A percentile compares a stretch with the other conserved stretches of the same genome.
Evolutionary conservation across 2,329 filamentous ascomycete genomes (phyloP).

Genomic region (Neofusicoccum sp.): DNA sequence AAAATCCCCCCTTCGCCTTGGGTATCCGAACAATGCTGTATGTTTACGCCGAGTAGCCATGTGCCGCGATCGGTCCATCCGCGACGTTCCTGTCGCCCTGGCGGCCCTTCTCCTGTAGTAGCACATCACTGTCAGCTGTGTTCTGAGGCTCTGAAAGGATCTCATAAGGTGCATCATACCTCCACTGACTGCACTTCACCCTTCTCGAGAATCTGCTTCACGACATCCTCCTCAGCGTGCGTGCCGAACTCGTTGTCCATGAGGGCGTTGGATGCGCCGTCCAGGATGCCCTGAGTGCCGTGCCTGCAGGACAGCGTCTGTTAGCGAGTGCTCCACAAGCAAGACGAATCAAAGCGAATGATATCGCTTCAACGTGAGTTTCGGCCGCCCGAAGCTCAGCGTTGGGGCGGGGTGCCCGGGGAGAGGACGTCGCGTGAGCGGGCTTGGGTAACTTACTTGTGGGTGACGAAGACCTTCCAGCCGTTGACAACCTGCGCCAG

Average conservation of each 20-base stretch:
- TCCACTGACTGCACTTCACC: conserved; percentile 67
- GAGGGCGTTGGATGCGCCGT: conserved; percentile 72
- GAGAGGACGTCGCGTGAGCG: background rate
- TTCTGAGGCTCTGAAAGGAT: background rate
- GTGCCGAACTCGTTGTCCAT: conserved; percentile 90
- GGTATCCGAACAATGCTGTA: conserved; percentile 3
- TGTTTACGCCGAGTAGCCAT: conserved; percentile 2
- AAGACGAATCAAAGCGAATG: background rate
- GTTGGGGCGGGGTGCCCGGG: background rate
- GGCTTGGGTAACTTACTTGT: conserved; percentile 67
- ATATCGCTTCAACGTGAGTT: background rate
- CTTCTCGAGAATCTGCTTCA: conserved; percentile 78
- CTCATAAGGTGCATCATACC: conserved; percentile 43
- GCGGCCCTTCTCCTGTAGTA: conserved; percentile 41
- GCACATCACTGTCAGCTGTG: conserved; percentile 21
- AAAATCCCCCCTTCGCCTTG: conserved; percentile 6
- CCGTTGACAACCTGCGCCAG: conserved; percentile 82
- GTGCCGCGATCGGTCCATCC: conserved; percentile 36
- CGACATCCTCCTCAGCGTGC: conserved; percentile 73
- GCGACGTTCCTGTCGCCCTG: conserved; percentile 47
- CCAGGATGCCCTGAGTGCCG: conserved; percentile 78
- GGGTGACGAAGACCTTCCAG: conserved; percentile 88
- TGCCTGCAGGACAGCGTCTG: conserved; percentile 61
- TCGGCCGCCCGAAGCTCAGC: background rate
- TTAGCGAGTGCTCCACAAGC: background rate